A percentile compares a stretch with the other conserved stretches of the same genome.
Evolutionary conservation across 2,329 filamentous ascomycete species (phyloP).

Genomic region (Fusarium coicis): DNA sequence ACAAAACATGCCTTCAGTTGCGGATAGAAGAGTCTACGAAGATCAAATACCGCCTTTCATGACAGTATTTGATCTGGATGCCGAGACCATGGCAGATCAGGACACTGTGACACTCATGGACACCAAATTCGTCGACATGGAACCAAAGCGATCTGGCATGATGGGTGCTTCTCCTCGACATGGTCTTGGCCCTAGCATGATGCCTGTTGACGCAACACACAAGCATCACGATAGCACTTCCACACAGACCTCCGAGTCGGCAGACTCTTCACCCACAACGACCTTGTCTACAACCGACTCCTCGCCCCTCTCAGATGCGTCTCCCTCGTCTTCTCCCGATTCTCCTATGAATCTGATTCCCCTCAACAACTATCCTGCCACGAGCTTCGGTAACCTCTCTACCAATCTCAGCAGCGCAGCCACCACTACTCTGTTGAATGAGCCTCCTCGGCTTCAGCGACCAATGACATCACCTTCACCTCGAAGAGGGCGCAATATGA

Average conservation of each 20-base stretch:
- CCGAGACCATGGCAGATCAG: conserved; percentile 63
- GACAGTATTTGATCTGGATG: conserved; percentile 77
- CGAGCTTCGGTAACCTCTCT: conserved; percentile 61
- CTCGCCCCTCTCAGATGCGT: conserved; percentile 88
- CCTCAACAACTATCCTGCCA: conserved; percentile 73
- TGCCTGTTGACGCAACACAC: conserved; percentile 65
- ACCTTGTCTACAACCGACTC: conserved; percentile 94
- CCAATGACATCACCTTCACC: conserved; percentile 77
- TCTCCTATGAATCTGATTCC: conserved; percentile 82
- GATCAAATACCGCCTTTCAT: conserved; percentile 80
- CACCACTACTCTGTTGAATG: conserved; percentile 50
- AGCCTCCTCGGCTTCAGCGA: conserved; percentile 57
- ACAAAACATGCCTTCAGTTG: conserved; percentile 69
- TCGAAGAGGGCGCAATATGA: conserved; percentile 82
- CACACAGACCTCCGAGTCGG: conserved; percentile 82
- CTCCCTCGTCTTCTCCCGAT: conserved; percentile 91
- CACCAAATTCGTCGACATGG: conserved; percentile 62
- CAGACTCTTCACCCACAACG: conserved; percentile 94
- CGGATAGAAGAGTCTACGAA: conserved; percentile 70
- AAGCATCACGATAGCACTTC: conserved; percentile 82
- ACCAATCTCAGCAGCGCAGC: conserved; percentile 9
- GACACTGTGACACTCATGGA: conserved; percentile 66
- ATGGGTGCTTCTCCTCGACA: conserved; percentile 52
- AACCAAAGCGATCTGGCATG: conserved; percentile 52
- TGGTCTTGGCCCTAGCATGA: conserved; percentile 52